Base-by-base conservation (phyloP, 2,329 filamentous ascomycete genomes). In the Alternaria gansuensis region DNA sequence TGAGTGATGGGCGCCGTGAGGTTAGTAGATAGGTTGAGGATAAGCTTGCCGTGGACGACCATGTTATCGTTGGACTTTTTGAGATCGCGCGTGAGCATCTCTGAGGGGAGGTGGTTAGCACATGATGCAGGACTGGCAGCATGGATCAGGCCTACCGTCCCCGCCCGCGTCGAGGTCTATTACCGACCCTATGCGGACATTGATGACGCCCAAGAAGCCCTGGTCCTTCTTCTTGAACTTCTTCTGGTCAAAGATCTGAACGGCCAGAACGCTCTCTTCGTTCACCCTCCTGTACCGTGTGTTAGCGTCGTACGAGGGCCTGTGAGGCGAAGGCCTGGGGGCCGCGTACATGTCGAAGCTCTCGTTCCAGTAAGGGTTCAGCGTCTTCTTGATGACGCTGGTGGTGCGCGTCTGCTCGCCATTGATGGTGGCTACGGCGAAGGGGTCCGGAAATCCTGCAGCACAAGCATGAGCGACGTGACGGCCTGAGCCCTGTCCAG, bases 181-280 rank as follows among this genome's bases (percentile, higher is more conserved):
- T 37, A 95, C 90, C 83, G 96, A 93, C 71, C 95, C 95, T 68
- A 99, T 90, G 59, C 93, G 90, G 71, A 99, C 90, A 77, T 99
- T 99, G 75, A 99, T 97, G 54, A 99, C 95, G 57, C 95, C 95
- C 6, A 99, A 84, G 76, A 99, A 99, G 8, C 95, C 95, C 78
- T 99, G 95, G 71, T 99, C 95, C 92, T 98, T 99, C 87, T 99
- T 99, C 85, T 99, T 99, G 83, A 99, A 99, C 82, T 99, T 99
- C 84, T 97, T 97, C 81, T 99, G 95, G 80, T 99, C 95, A 77
- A 99, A 99, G 54, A 99, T 97, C 77, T 99, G 95, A 45, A 99
- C 93, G 7, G 95, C 95, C 46, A 99, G 85, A 74, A 99, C 97
- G 78, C 93, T 96, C 74, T 97, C 94, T 77, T 99, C 95, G 62